phyloP scores from a whole-genome alignment of 2,329 filamentous ascomycete species.

The Nemania sp. region DNA sequence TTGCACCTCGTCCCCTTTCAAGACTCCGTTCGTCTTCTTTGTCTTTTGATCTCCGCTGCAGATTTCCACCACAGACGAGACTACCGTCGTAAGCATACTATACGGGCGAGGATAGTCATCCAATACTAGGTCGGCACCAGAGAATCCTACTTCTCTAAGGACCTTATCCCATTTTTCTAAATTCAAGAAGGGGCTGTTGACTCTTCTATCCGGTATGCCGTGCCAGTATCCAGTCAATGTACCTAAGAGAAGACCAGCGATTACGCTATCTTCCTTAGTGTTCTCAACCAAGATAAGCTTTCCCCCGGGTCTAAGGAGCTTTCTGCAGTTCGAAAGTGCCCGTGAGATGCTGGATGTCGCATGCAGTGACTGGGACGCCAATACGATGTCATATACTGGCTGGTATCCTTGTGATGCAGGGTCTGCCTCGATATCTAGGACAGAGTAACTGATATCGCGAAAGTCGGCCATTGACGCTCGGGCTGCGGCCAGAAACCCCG shows the following conservation, averaged over 20 bases:
- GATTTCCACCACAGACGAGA: constrained; percentile 1
- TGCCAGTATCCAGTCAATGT: constrained; percentile 24
- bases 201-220: constrained; percentile 10
- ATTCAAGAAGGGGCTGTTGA: constrained; percentile 10
- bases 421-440: constrained; percentile 18
- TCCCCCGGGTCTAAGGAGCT: constrained; percentile 36
- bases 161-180: constrained; percentile 27
- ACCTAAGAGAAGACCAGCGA: constrained; percentile 12
- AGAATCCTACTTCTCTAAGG: constrained; percentile 29
- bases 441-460: constrained; percentile 19
- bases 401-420: constrained; percentile 10
- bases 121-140: constrained; percentile 28
- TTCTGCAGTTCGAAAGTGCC: constrained; percentile 34
- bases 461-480: constrained; percentile 4
- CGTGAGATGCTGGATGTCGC: constrained; percentile 25
- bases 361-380: constrained; percentile 24
- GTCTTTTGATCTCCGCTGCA: neutral
- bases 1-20: too few relatives aligned
- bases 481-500: constrained; percentile 13
- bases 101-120: constrained; percentile 27
- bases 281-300: constrained; percentile 35
- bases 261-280: neutral
- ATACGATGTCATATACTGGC: constrained; percentile 19
- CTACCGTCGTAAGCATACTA: constrained; percentile 5
- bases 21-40: too few relatives aligned